Evolutionary conservation across 495 filamentous ascomycete species (phyloP).

Genomic region (Hypoxylon crocopeplum): DNA sequence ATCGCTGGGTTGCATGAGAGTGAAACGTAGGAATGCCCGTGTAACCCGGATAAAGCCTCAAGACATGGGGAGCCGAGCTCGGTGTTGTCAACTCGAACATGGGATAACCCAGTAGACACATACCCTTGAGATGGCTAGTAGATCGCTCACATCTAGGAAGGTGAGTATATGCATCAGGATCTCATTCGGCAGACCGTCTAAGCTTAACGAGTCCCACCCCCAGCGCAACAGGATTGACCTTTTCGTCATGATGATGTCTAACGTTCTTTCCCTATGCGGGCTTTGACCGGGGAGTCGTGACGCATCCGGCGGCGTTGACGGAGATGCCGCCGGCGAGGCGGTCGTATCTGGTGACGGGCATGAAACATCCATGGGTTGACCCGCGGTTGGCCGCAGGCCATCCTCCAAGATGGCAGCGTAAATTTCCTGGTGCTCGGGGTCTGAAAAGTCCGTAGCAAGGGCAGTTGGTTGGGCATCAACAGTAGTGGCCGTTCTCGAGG

Average conservation of each 20-base stretch:
- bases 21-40: slow-evolving; percentile 8
- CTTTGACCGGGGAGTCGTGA: slow-evolving; percentile 5
- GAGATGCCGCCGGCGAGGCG: slow-evolving; percentile 11
- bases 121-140: slow-evolving; percentile 62
- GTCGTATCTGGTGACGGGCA: slow-evolving; percentile 17
- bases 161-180: slow-evolving; percentile 61
- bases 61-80: slow-evolving; percentile 10
- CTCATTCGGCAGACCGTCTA: slow-evolving; percentile 59
- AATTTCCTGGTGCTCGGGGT: slow-evolving; percentile 27
- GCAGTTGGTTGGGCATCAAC: slow-evolving; percentile 44
- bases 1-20: slow-evolving; percentile 30
- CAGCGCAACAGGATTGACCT: slow-evolving; percentile 26
- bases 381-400: slow-evolving; percentile 27
- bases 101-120: slow-evolving; percentile 34
- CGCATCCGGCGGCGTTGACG: slow-evolving; percentile 19
- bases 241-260: slow-evolving; percentile 22
- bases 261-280: slow-evolving; percentile 11
- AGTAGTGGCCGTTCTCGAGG: slow-evolving; percentile 37
- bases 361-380: slow-evolving; percentile 20
- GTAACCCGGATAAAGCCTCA: slow-evolving; percentile 17
- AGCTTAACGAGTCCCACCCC: slow-evolving; percentile 37
- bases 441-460: slow-evolving; percentile 26
- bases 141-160: slow-evolving; percentile 64
- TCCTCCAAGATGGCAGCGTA: slow-evolving; percentile 7
- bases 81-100: slow-evolving; percentile 10